A percentile compares a stretch with the other conserved stretches of the same genome.
These are phyloP conservation scores for Priceomyces fermenticarens DNA, from an alignment of 805 yeast genomes.

Conservation along the genomic window DNA sequence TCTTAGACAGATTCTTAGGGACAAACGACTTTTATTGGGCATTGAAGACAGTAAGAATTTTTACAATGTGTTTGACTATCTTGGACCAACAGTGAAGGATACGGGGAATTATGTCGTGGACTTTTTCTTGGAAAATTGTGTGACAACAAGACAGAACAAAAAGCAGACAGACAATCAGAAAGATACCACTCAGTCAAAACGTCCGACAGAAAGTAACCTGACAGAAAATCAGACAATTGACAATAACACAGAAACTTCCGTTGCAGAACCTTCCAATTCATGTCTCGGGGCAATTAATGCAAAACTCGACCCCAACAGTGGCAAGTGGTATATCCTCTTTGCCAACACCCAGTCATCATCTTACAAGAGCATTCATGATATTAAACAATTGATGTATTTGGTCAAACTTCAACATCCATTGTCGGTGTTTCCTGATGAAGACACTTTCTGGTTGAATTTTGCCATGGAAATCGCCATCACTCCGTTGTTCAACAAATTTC, in stretches of 20 bases:
- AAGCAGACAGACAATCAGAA: neutral
- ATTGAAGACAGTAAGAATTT: conserved; percentile 31
- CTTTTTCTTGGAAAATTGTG: conserved; percentile 18
- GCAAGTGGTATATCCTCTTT: conserved; percentile 34
- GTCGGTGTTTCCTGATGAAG: conserved; percentile 18
- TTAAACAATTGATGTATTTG: conserved; percentile 21
- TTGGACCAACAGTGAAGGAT: conserved; percentile 27
- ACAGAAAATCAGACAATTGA: neutral
- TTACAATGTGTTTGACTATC: conserved; percentile 37
- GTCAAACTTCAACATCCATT: conserved; percentile 20
- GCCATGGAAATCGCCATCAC: conserved; percentile 23
- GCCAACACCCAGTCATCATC: conserved; percentile 10
- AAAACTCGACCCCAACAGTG: conserved; percentile 24
- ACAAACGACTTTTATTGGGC: conserved; percentile 41
- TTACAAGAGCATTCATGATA: conserved; percentile 14
- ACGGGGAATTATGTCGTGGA: conserved; percentile 21
- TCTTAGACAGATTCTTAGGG: conserved; percentile 47
- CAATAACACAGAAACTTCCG: too few species aligned
- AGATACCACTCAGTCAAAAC: too few species aligned
- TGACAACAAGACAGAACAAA: conserved; percentile 11
- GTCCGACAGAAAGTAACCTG: too few species aligned
- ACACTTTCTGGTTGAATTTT: conserved; percentile 21
- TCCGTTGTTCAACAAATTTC: conserved; percentile 41
- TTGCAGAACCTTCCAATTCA: too few species aligned
- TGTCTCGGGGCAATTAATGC: conserved; percentile 29